Evolutionary conservation across 2,329 filamentous ascomycete genomes (phyloP).

Genomic region (Herpomyces periplanetae): DNA sequence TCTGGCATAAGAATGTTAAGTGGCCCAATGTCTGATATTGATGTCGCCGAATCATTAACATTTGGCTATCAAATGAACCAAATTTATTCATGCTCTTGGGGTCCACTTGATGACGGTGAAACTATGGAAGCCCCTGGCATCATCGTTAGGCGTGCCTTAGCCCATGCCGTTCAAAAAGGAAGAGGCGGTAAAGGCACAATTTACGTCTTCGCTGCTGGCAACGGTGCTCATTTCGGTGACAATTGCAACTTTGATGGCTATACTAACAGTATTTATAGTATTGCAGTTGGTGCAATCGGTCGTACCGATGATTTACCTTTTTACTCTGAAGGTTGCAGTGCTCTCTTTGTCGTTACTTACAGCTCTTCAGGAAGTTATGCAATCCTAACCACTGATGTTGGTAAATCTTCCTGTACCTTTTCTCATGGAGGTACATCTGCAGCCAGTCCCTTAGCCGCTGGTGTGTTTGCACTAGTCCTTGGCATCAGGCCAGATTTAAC

Average conservation of each 20-base stretch:
- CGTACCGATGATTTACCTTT: constrained; percentile 55
- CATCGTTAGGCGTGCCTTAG: constrained; percentile 55
- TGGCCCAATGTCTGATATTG: constrained; percentile 54
- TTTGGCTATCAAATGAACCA: constrained; percentile 67
- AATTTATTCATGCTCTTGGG: constrained; percentile 97
- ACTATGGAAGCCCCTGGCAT: constrained; percentile 81
- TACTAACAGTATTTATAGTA: constrained; percentile 96
- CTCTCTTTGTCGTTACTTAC: constrained; percentile 78
- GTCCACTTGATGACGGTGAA: constrained; percentile 58
- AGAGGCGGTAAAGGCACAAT: constrained; percentile 49
- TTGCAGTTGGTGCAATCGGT: constrained; percentile 76
- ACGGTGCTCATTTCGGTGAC: constrained; percentile 48
- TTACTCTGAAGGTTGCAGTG: constrained; percentile 85
- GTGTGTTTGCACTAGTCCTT: constrained; percentile 58
- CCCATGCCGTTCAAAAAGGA: constrained; percentile 63
- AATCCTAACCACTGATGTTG: constrained; percentile 89
- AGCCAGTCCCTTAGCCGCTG: constrained; percentile 62
- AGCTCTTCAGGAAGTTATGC: constrained; percentile 58
- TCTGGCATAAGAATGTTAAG: constrained; percentile 73
- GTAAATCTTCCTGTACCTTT: constrained; percentile 31
- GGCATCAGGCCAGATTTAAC: constrained; percentile 47
- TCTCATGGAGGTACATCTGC: constrained; percentile 83
- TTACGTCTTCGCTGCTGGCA: constrained; percentile 85
- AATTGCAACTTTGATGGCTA: constrained; percentile 99
- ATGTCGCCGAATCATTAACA: constrained; percentile 70